phyloP scores from a whole-genome alignment of 1,139 yeast genomes.

The Geotrichum cucujoidarum region DNA sequence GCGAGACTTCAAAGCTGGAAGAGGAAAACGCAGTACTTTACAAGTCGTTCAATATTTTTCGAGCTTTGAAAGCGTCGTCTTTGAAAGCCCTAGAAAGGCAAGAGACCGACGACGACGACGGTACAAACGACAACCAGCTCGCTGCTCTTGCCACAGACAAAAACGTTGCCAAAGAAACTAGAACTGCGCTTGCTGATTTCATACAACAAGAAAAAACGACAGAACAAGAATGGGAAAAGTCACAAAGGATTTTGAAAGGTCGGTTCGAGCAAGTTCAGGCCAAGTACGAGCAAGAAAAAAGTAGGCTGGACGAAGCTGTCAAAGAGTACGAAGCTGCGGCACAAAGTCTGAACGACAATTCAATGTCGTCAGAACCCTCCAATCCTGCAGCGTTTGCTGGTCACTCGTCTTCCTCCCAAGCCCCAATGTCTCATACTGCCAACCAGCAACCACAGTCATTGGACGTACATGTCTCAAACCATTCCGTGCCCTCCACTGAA shows the following conservation, averaged over 20 bases:
- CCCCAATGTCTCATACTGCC: not conserved
- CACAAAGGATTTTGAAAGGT: slow-evolving; percentile 34
- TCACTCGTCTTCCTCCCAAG: not conserved
- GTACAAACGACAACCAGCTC: slow-evolving; percentile 25
- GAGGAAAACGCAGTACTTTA: slow-evolving; percentile 38
- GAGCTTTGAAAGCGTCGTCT: slow-evolving; percentile 22
- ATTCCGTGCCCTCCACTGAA: not conserved
- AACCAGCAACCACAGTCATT: not conserved
- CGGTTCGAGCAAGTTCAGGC: slow-evolving; percentile 32
- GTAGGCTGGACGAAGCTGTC: slow-evolving; percentile 24
- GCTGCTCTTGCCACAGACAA: slow-evolving; percentile 23
- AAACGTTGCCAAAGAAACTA: slow-evolving; percentile 24
- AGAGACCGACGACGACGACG: slow-evolving; percentile 24
- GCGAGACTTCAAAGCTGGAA: too few relatives aligned
- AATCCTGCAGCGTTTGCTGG: not conserved
- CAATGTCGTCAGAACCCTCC: slow-evolving; percentile 1
- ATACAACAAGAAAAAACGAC: slow-evolving; percentile 25
- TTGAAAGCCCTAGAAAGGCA: slow-evolving; percentile 22
- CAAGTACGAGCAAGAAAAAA: slow-evolving; percentile 32
- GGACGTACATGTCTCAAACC: not conserved
- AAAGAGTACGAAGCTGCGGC: too few relatives aligned
- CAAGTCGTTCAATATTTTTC: slow-evolving; percentile 20
- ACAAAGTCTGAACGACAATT: too few relatives aligned
- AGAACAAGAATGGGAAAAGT: slow-evolving; percentile 33
- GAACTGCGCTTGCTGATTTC: slow-evolving; percentile 27